Base-by-base conservation (phyloP, 2,329 filamentous ascomycete genomes). In the Phyllosticta paracitricarpa region DNA sequence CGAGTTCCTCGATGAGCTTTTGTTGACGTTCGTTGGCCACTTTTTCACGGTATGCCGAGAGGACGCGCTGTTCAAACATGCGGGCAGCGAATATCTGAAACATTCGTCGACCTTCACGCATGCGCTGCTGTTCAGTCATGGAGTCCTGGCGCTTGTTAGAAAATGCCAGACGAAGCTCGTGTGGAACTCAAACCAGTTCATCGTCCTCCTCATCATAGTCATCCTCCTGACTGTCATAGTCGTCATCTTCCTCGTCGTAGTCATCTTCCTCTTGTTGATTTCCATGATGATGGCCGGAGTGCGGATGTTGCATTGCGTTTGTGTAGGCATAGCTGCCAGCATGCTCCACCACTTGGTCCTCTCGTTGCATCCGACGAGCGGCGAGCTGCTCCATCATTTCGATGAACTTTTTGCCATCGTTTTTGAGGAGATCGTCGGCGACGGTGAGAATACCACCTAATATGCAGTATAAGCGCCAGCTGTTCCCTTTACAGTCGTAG, bases 311-410 rank as follows among this genome's bases (percentile, higher is more conserved):
- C 66, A 81, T 74, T 82, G 86, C 71, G 73, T 85, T 81, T 65
- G 55, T 55, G 51, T 62, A 62, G 79, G 77, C 58, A 80, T 76
- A 71, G 81, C 81, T 65, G 83, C 81, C 61, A 71, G 86, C 81
- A 69, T 84, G 84, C 67, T 87, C 86, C 57, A 90, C 89, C 72
- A 97, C 91, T 77, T 94, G 60, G 35, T 62, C 92, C 78, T 97
- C 93, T 68, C 94, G 88, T 71, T 92, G 90, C 93, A 99, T 97
- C 69, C 94, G 86, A 69, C 93, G 89, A 78, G 99, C 94, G 48
- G 94, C 94, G 69, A 99, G 83, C 78, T 97, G 93, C 75, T 99
- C 94, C 94, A 99, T 99, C 94, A 99, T 99, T 75, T 99, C 94
- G 76, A 99, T 99, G 78, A 99, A 99, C 72, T 96, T 96, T 76